Evolutionary conservation across 768 basidiomycete species (phyloP).

Genomic region (Suillus subluteus): DNA sequence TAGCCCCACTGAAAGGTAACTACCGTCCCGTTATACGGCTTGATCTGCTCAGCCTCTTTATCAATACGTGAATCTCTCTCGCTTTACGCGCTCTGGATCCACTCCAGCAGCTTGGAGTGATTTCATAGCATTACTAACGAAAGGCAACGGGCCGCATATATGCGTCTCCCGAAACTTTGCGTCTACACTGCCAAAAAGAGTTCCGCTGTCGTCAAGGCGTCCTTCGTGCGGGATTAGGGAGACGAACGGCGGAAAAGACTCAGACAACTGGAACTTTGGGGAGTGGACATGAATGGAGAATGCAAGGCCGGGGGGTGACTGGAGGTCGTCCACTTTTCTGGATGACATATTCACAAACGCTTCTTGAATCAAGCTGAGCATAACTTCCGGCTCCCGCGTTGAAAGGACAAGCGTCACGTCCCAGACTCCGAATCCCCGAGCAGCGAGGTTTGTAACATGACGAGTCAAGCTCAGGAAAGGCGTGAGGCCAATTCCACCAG

Average conservation of each 20-base stretch:
- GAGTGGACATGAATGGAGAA: slow-evolving; percentile 25
- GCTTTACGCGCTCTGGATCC: slow-evolving; percentile 24
- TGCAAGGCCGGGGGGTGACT: slow-evolving; percentile 13
- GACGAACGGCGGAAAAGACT: slow-evolving; percentile 15
- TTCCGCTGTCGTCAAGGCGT: slow-evolving; percentile 22
- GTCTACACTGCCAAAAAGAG: slow-evolving; percentile 22
- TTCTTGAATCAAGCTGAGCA: slow-evolving; percentile 45
- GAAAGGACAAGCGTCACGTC: slow-evolving; percentile 55
- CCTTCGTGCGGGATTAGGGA: slow-evolving; percentile 21
- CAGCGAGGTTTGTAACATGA: slow-evolving; percentile 20
- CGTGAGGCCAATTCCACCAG: slow-evolving; percentile 67
- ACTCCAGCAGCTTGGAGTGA: slow-evolving; percentile 27
- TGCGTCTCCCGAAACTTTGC: slow-evolving; percentile 22
- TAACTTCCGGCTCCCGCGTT: slow-evolving; percentile 56
- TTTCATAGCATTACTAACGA: slow-evolving; percentile 26
- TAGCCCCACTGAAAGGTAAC: neutral
- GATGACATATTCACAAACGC: slow-evolving; percentile 22
- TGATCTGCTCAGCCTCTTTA: neutral
- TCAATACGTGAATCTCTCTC: slow-evolving; percentile 31
- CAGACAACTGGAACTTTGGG: slow-evolving; percentile 7
- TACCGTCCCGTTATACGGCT: neutral
- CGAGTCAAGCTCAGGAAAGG: slow-evolving; percentile 61
- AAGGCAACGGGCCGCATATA: slow-evolving; percentile 30
- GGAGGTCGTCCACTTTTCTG: neutral
- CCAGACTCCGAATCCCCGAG: slow-evolving; percentile 26